phyloP scores from a whole-genome alignment of 2,329 filamentous ascomycete species.

The Lachnellula cervina region DNA sequence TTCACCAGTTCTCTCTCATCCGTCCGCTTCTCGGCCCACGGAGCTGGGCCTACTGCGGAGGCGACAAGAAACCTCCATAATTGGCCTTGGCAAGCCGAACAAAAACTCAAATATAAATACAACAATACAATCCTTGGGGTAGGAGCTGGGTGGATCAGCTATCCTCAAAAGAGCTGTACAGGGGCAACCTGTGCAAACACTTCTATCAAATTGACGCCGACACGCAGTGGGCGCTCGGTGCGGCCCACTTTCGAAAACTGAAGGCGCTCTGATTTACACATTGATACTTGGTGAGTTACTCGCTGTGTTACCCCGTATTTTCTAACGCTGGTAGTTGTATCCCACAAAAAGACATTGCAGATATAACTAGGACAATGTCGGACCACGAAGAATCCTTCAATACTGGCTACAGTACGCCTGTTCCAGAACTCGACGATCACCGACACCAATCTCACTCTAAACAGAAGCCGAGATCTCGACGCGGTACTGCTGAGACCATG shows the following conservation, averaged over 20 bases:
- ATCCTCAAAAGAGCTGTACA: slow-evolving; percentile 26
- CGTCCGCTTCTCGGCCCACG: slow-evolving; percentile 89
- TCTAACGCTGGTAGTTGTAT: slow-evolving; percentile 23
- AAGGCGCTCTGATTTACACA: slow-evolving; percentile 14
- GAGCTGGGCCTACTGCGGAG: slow-evolving; percentile 92
- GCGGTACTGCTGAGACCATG: slow-evolving; percentile 70
- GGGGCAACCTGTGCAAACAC: slow-evolving; percentile 33
- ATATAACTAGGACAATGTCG: slow-evolving; percentile 54
- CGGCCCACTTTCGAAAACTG: slow-evolving; percentile 39
- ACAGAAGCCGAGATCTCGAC: slow-evolving; percentile 55
- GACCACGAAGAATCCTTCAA: slow-evolving; percentile 59
- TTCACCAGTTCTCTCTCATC: slow-evolving; percentile 66
- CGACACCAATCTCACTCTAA: slow-evolving; percentile 60
- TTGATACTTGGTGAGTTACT: background rate
- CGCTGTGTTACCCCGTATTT: background rate
- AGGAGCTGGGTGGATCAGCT: slow-evolving; percentile 18
- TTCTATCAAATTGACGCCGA: slow-evolving; percentile 46
- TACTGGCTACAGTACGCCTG: slow-evolving; percentile 66
- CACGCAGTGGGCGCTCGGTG: slow-evolving; percentile 49
- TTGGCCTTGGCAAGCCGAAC: slow-evolving; percentile 38
- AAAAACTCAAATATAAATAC: slow-evolving; percentile 10
- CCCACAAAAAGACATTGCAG: slow-evolving; percentile 32
- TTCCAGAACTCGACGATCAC: slow-evolving; percentile 84
- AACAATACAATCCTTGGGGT: slow-evolving; percentile 8
- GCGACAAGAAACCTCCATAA: slow-evolving; percentile 98